phyloP scores from a whole-genome alignment of 31 red algal genomes.

The Asparagopsis taxiformis region DNA sequence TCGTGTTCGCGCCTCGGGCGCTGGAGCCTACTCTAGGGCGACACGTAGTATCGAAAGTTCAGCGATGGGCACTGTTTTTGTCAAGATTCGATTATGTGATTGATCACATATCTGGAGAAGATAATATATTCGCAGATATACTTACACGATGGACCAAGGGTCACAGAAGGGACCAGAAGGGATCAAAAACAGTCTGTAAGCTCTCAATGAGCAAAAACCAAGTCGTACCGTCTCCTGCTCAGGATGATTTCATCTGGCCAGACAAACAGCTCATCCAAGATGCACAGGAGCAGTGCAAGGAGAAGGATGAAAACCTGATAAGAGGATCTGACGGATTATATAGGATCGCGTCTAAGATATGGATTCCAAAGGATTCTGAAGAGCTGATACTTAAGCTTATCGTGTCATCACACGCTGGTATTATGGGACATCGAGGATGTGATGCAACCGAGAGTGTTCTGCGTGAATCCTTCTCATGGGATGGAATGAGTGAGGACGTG shows the following conservation, averaged over 20 bases:
- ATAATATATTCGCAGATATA: constrained; percentile 7
- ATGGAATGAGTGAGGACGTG: neutral
- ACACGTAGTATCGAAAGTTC: neutral
- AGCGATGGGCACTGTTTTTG: neutral
- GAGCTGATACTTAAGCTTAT: neutral
- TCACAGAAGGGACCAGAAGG: neutral
- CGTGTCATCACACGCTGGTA: neutral
- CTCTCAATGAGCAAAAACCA: no score
- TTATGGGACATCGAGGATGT: neutral
- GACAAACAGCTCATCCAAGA: neutral
- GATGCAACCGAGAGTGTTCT: neutral
- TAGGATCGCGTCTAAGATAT: no score
- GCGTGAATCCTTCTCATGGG: neutral
- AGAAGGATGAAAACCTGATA: no score
- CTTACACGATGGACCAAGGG: neutral
- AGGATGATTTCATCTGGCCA: constrained; percentile 7
- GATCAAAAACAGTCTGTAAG: no score
- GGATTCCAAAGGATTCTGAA: neutral
- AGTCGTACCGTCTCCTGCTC: no score
- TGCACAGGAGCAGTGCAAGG: neutral
- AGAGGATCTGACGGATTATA: no score
- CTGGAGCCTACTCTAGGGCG: neutral
- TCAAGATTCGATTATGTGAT: constrained; percentile 3
- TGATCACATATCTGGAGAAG: neutral
- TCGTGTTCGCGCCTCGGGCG: neutral